phyloP scores from a whole-genome alignment of 108 stramenopile species.

The Phaeodactylum tricornutum region DNA sequence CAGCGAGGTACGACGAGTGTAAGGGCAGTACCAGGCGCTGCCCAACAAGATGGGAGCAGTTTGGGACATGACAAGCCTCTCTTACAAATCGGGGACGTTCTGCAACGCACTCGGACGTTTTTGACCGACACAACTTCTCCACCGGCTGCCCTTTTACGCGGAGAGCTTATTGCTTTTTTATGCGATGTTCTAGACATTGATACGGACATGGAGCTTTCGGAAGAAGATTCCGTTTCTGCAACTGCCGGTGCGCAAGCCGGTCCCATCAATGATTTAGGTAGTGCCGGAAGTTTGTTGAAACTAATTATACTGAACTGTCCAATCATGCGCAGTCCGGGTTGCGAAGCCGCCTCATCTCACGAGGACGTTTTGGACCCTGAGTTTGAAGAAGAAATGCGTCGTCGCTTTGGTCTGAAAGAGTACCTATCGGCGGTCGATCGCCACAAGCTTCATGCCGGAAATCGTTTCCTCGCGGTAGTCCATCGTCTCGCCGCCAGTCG shows the following conservation, averaged over 20 bases:
- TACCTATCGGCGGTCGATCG: conserved; percentile 17
- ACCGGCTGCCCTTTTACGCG: conserved; percentile 59
- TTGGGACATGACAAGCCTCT: conserved; percentile 30
- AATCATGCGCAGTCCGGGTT: conserved; percentile 39
- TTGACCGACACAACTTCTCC: conserved; percentile 60
- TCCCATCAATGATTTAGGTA: conserved; percentile 66
- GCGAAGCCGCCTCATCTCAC: conserved; percentile 16
- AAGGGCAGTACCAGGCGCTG: neutral
- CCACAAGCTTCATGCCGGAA: conserved; percentile 59
- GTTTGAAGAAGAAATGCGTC: conserved; percentile 18
- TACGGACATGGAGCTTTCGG: conserved; percentile 67
- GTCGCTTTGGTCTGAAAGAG: conserved; percentile 26
- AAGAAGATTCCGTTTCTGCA: conserved; percentile 51
- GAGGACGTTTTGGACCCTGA: conserved; percentile 17
- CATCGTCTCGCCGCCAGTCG: conserved; percentile 80
- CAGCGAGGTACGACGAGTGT: conserved; percentile 1
- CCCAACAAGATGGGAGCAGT: neutral
- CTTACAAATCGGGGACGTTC: conserved; percentile 67
- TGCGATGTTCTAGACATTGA: conserved; percentile 78
- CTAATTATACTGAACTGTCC: conserved; percentile 75
- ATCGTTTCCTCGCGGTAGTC: conserved; percentile 73
- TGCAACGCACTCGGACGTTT: conserved; percentile 70
- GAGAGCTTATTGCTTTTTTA: conserved; percentile 67
- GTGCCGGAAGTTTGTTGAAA: conserved; percentile 78
- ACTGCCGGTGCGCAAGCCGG: conserved; percentile 36